Conservation (phyloP, 108 stramenopile species). For the Phaeodactylum tricornutum region DNA sequence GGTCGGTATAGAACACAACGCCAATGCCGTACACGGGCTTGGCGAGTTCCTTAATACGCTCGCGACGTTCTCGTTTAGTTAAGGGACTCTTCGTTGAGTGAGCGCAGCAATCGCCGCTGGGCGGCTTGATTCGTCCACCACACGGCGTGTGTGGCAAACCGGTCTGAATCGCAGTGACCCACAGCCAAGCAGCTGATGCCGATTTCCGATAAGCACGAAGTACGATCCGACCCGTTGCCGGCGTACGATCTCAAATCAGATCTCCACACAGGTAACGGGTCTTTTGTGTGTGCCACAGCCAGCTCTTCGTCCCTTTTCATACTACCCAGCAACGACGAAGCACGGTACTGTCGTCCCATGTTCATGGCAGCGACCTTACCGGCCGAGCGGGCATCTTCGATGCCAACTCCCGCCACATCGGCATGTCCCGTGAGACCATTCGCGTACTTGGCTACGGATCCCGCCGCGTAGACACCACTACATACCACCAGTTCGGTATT, state of each 20-base stretch:
- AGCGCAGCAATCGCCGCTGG: constrained; percentile 25
- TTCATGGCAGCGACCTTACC: constrained; percentile 65
- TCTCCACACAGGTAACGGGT: constrained; percentile 66
- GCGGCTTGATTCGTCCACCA: constrained; percentile 81
- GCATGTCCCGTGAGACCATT: constrained; percentile 57
- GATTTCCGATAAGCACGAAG: constrained; percentile 32
- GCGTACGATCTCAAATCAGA: constrained; percentile 55
- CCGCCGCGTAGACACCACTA: constrained; percentile 64
- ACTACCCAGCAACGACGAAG: not conserved
- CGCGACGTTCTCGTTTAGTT: not conserved
- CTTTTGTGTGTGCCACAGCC: constrained; percentile 10
- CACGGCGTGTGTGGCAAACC: constrained; percentile 62
- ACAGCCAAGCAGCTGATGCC: constrained; percentile 71
- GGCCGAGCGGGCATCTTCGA: constrained; percentile 42
- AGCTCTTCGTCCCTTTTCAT: constrained; percentile 16
- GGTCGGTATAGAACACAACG: constrained; percentile 71
- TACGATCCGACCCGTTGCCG: constrained; percentile 1
- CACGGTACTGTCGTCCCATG: constrained; percentile 44
- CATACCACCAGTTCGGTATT: constrained; percentile 63
- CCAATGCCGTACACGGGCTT: constrained; percentile 64
- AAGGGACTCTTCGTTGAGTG: constrained; percentile 12
- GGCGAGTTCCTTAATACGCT: not conserved
- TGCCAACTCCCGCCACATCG: constrained; percentile 59
- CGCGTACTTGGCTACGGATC: constrained; percentile 71
- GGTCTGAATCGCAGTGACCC: constrained; percentile 70